Evolutionary conservation across 2,329 filamentous ascomycete genomes (phyloP).

Genomic region (Claviceps pazoutovae): DNA sequence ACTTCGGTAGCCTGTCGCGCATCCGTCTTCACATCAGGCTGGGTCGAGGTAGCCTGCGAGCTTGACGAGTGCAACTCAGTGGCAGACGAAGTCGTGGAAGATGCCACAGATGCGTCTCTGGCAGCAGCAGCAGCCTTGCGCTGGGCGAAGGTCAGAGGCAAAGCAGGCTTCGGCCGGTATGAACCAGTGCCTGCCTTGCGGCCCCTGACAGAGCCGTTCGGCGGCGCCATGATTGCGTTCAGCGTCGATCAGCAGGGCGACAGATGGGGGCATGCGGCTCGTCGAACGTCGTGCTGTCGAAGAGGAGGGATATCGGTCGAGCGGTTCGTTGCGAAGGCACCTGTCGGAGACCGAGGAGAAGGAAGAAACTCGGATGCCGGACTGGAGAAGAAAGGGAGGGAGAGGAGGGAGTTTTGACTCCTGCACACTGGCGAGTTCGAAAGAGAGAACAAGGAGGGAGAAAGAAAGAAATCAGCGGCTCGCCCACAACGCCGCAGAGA

Average conservation of each 20-base stretch:
- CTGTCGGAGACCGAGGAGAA: not conserved
- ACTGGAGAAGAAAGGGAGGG: not conserved
- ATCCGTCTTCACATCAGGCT: not conserved
- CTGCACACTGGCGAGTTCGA: not conserved
- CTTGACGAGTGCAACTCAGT: not conserved
- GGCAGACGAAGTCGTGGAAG: conserved; percentile 4
- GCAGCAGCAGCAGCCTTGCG: conserved; percentile 22
- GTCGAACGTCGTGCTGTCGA: not conserved
- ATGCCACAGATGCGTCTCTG: conserved; percentile 5
- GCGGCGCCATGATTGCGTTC: conserved; percentile 18
- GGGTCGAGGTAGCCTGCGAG: not conserved
- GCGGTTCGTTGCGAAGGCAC: not conserved
- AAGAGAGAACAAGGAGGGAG: not conserved
- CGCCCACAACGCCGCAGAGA: conserved; percentile 19
- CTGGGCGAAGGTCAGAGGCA: conserved; percentile 25
- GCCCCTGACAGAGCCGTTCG: conserved; percentile 19
- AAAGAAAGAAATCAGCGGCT: conserved; percentile 13
- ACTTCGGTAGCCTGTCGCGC: not conserved
- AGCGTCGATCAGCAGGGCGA: not conserved
- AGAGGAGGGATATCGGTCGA: not conserved
- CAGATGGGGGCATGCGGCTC: not conserved
- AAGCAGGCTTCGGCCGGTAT: conserved; percentile 21
- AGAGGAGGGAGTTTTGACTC: not conserved
- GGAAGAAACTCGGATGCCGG: not conserved
- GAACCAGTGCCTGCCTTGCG: conserved; percentile 18